These are phyloP conservation scores for Trapa incisa DNA, from an alignment of 345 rosid genomes.

Conservation along the genomic window DNA sequence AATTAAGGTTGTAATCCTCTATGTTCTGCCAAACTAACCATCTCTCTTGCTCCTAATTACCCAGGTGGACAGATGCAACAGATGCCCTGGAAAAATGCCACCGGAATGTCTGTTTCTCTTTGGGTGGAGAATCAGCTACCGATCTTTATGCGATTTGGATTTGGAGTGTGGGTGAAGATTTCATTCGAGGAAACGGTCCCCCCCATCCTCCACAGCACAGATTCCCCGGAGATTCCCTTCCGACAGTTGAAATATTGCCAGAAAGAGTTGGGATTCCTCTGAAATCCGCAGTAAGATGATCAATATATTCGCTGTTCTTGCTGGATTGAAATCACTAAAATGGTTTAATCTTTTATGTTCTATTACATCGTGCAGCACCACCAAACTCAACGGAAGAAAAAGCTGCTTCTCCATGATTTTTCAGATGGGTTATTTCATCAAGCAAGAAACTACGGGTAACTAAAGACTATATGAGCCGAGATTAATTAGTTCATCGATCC, in stretches of 20 bases:
- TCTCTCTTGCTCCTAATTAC: neutral
- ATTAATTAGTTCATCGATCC: neutral
- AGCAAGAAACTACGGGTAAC: too few relatives aligned
- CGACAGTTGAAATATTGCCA: too few relatives aligned
- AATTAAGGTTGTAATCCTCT: too few relatives aligned
- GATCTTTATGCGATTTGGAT: conserved; percentile 8
- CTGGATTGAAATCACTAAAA: too few relatives aligned
- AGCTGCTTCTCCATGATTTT: neutral
- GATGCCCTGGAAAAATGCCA: conserved; percentile 13
- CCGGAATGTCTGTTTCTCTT: conserved; percentile 23
- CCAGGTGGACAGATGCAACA: conserved; percentile 13
- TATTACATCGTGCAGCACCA: neutral
- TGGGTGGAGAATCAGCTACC: conserved; percentile 7
- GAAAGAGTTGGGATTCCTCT: too few relatives aligned
- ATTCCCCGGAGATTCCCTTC: neutral
- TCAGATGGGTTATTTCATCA: neutral
- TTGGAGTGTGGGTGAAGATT: conserved; percentile 13
- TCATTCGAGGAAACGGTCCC: neutral
- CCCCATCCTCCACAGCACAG: neutral
- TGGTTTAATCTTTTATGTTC: too few relatives aligned
- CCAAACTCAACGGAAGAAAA: neutral
- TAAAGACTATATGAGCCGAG: too few relatives aligned
- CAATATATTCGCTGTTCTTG: too few relatives aligned
- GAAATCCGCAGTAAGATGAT: too few relatives aligned
- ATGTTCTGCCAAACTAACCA: conserved; percentile 3